Evolutionary conservation across 2,329 filamentous ascomycete species (phyloP).

Genomic region (Talaromyces sp.): DNA sequence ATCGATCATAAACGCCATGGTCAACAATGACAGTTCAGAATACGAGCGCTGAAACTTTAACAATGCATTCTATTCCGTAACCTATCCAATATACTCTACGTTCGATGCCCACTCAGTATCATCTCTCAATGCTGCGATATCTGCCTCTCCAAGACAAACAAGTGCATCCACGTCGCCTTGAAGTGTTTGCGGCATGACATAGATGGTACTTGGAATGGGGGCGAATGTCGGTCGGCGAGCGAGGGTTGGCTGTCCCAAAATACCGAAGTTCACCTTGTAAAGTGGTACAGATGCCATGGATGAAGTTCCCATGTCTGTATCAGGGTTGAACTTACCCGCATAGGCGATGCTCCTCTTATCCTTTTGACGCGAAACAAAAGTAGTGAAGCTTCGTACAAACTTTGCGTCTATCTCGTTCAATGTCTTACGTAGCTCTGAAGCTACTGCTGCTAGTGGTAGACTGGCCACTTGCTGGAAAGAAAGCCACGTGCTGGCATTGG

Average conservation of each 20-base stretch:
- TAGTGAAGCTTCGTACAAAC: conserved; percentile 10
- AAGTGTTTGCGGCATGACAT: conserved; percentile 19
- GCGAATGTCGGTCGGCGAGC: conserved; percentile 18
- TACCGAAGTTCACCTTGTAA: conserved; percentile 18
- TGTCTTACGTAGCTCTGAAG: conserved; percentile 10
- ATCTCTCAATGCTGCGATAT: conserved; percentile 16
- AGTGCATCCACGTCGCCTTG: conserved; percentile 22
- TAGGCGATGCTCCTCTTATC: conserved; percentile 13
- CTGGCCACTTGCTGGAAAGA: conserved; percentile 7
- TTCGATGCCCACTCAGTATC: conserved; percentile 18
- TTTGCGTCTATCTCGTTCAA: conserved; percentile 9
- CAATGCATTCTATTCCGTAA: not conserved
- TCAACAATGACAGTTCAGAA: not conserved
- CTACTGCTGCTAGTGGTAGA: conserved; percentile 6
- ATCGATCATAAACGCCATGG: not conserved
- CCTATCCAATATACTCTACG: conserved; percentile 20
- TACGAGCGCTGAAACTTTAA: not conserved
- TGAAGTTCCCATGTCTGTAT: conserved; percentile 15
- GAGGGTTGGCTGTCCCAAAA: conserved; percentile 20
- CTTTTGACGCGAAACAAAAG: conserved; percentile 11
- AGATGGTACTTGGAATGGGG: conserved; percentile 16
- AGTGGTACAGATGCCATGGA: conserved; percentile 11
- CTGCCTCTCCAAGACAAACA: conserved; percentile 19
- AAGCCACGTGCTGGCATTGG: conserved; percentile 9
- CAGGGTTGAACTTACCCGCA: conserved; percentile 13